These are phyloP conservation scores for Grammothele lineata DNA, from an alignment of 768 basidiomycete genomes.

Conservation along the genomic window DNA sequence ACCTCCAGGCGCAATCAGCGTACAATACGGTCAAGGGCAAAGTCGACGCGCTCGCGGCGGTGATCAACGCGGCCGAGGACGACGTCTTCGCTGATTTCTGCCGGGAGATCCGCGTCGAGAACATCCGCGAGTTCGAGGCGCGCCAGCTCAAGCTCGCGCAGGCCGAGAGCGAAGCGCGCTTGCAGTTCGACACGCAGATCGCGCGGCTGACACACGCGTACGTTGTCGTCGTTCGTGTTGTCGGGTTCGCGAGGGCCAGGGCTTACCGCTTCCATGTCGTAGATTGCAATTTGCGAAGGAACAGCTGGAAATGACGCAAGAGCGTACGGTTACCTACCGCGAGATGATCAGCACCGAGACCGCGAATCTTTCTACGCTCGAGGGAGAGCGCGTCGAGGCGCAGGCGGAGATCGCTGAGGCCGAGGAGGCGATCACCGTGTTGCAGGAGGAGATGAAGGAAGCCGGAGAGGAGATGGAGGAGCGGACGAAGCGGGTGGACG, in stretches of 20 bases:
- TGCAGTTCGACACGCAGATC: slow-evolving; percentile 83
- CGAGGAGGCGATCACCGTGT: slow-evolving; percentile 48
- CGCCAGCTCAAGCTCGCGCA: slow-evolving; percentile 84
- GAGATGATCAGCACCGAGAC: slow-evolving; percentile 49
- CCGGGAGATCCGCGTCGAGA: slow-evolving; percentile 64
- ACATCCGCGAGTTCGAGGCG: slow-evolving; percentile 93
- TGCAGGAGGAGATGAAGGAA: slow-evolving; percentile 58
- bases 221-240: slow-evolving; percentile 22
- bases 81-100: slow-evolving; percentile 77
- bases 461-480: slow-evolving; percentile 67
- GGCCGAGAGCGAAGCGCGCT: slow-evolving; percentile 79
- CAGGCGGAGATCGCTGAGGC: slow-evolving; percentile 57
- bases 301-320: slow-evolving; percentile 59
- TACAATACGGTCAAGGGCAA: slow-evolving; percentile 49
- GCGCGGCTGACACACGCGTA: slow-evolving; percentile 84
- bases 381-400: slow-evolving; percentile 49
- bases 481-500: slow-evolving; percentile 69
- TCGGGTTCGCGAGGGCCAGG: neutral
- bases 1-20: slow-evolving; percentile 49
- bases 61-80: slow-evolving; percentile 78
- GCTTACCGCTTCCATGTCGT: neutral
- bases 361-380: slow-evolving; percentile 46
- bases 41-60: slow-evolving; percentile 48
- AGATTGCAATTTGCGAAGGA: slow-evolving; percentile 83
- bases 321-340: slow-evolving; percentile 56